Evolutionary conservation across 2,329 filamentous ascomycete genomes (phyloP).

Genomic region (Monosporascus sp.): DNA sequence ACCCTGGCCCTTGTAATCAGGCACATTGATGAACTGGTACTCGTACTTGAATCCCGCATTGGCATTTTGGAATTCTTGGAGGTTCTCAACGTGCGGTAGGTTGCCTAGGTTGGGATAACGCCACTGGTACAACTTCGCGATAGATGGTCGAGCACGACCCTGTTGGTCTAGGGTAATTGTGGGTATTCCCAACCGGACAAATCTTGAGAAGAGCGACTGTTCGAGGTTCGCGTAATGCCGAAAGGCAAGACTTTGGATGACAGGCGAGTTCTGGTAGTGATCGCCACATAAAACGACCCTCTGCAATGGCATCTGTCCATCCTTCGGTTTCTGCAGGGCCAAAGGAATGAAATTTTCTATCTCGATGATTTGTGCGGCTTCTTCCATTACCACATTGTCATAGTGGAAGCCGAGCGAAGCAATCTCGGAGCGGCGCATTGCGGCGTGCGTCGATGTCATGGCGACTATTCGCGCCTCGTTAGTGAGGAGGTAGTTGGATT

Average conservation of each 20-base stretch:
- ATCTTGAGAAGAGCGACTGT: slow-evolving; percentile 86
- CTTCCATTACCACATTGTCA: slow-evolving; percentile 97
- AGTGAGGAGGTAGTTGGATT: slow-evolving; percentile 89
- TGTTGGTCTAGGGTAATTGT: slow-evolving; percentile 87
- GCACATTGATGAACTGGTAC: slow-evolving; percentile 94
- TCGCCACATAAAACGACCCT: slow-evolving; percentile 90
- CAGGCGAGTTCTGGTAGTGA: slow-evolving; percentile 92
- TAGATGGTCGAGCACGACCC: slow-evolving; percentile 79
- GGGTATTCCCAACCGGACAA: slow-evolving; percentile 89
- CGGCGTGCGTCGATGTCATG: slow-evolving; percentile 98
- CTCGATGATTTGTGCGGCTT: slow-evolving; percentile 96
- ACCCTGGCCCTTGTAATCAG: slow-evolving; percentile 84
- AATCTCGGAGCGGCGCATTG: slow-evolving; percentile 89
- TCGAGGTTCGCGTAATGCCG: slow-evolving; percentile 93
- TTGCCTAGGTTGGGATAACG: slow-evolving; percentile 78
- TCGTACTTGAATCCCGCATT: slow-evolving; percentile 93
- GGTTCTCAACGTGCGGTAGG: slow-evolving; percentile 65
- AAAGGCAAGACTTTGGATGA: slow-evolving; percentile 92
- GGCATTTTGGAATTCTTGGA: slow-evolving; percentile 67
- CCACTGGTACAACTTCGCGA: slow-evolving; percentile 90
- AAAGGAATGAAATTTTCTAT: slow-evolving; percentile 95
- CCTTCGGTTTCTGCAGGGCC: slow-evolving; percentile 77
- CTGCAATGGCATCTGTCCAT: slow-evolving; percentile 71
- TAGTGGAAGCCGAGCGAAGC: slow-evolving; percentile 91
- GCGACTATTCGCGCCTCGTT: slow-evolving; percentile 97